Evolutionary conservation across 805 yeast species (phyloP), one percentile per base, ranked within the genome.

Genomic region (Zygosaccharomyces kombuchaensis): DNA sequence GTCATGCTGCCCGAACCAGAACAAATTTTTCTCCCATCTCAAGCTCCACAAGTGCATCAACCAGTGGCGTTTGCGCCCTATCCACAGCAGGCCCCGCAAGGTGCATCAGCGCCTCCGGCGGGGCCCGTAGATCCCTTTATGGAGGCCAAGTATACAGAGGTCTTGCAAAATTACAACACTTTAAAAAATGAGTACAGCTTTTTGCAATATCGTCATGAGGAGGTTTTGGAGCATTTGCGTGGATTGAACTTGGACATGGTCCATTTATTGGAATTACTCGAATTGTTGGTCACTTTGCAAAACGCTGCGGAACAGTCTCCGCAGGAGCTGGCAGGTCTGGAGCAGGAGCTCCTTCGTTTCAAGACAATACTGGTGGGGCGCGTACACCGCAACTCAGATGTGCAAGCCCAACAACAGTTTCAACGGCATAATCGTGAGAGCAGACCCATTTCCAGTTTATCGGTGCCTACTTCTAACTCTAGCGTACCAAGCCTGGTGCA

Each of bases 241-340:
- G 68, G 70, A 44, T 70, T 76, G 13, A 79, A 78, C 54, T 55
- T 70, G 44, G 87, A 81, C 53, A 67, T 78, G 63, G 73, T 80
- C 2, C 71, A 71, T 31, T 47, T 81, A 7, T 53, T 81, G 9
- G 85, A 80, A 17, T 56, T 74, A 39, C 58, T 74, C 34, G 75
- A 72, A 42, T 62, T 53, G 23, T 30, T 62, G 12, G 55, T 50
- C 13, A 22, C 46, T 2, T 30, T 47, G 14, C 48, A 50, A 26
- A 39, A 34, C 23, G 12, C 34, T 26, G 21, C 37, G 21, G 41
- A 45, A 17, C 46, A 35, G n/a, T 44, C 46, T 9, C 52, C 39
- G 36, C 48, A 47, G n/a, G 48, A 44, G n/a, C 13, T 50, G 30
- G 25, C 34, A 8, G 26, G 22, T 37, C 25, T 48, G 39, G 52